Percentiles rank a stretch among this genome's conserved stretches.
These are phyloP conservation scores for Cicer cuneatum DNA, from an alignment of 306 rosid genomes.

Conservation along the genomic window DNA sequence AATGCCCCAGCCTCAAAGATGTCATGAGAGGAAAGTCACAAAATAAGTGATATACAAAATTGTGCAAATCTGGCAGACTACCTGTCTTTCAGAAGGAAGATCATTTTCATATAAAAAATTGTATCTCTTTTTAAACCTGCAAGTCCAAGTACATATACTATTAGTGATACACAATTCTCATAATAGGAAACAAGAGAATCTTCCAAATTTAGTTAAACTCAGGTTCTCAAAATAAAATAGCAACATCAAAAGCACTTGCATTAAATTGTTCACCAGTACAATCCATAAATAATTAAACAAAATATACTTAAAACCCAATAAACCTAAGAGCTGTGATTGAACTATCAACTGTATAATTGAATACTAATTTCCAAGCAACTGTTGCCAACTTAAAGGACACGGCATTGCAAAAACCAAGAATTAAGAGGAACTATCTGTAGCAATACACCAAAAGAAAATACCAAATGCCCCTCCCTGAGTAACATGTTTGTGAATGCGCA, in stretches of 20 bases:
- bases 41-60: slow-evolving; percentile 29
- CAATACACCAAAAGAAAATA: slow-evolving; percentile 10
- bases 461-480: not conserved
- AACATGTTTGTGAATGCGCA: not conserved
- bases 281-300: slow-evolving; percentile 2
- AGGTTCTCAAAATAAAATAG: slow-evolving; percentile 20
- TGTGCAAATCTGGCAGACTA: slow-evolving; percentile 15
- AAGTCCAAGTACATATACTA: slow-evolving; percentile 37
- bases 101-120: slow-evolving; percentile 60
- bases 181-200: slow-evolving; percentile 1
- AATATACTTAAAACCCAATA: slow-evolving; percentile 17
- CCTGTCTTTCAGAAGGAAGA: slow-evolving; percentile 61
- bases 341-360: not conserved
- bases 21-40: slow-evolving; percentile 22
- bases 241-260: slow-evolving; percentile 19
- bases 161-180: slow-evolving; percentile 2
- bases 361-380: slow-evolving; percentile 2
- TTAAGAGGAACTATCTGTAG: slow-evolving; percentile 1
- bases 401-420: slow-evolving; percentile 11
- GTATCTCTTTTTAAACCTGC: slow-evolving; percentile 81
- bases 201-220: slow-evolving; percentile 13
- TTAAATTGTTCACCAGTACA: slow-evolving; percentile 1
- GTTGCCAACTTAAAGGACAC: not conserved
- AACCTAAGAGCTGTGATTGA: slow-evolving; percentile 16
- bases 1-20: slow-evolving; percentile 25